Evolutionary conservation across 148 eudicot species (phyloP), one percentile per base, ranked within the genome.

Genomic region (Cornus suecica): DNA sequence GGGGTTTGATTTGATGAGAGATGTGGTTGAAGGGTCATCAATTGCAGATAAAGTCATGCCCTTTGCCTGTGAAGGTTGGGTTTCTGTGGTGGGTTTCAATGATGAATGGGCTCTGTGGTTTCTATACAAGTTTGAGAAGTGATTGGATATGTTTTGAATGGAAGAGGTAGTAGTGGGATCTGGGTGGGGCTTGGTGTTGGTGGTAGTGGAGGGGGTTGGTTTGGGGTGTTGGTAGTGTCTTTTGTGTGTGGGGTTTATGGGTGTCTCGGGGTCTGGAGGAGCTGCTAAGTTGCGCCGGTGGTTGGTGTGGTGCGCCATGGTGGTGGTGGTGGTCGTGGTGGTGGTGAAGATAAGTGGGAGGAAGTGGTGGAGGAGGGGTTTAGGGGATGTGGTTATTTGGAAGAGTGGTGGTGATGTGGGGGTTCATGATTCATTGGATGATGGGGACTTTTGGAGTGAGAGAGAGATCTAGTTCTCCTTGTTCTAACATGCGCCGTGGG

Each of bases 131-230:
- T 73, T 82, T 56, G 96, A 87, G 71, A 93, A 86, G 77, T 88
- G 89, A 73, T 83, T 82, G 72, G 93, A 80, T 48, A 91, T 85
- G 87, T 76, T 78, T 70, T 90, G 84, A 41, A 81, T 74, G 69
- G 93, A 74, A 54, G 87, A 68, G n/a, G 83, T 32, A 24, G 74
- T 22, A 66, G 86, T 75, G 80, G 89, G 80, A 79, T 86, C 86
- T 76, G 77, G 82, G 81, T 63, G 81, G 86, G 78, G 73, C 14
- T 76, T 79, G 72, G 70, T 76, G 60, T 84, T 65, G 72, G 78
- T 23, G 76, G 82, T 74, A 68, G 79, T 65, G 71, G 77, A 37
- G 42, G 42, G 42, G 42, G 8, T 37, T 37, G 42, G 9, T 37
- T 37, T 73, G 70, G 32, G 9, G 71, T 81, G 69, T n/a, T n/a